Conservation (phyloP, 73 alveolate species). For the Paramecium tetraurelia region DNA sequence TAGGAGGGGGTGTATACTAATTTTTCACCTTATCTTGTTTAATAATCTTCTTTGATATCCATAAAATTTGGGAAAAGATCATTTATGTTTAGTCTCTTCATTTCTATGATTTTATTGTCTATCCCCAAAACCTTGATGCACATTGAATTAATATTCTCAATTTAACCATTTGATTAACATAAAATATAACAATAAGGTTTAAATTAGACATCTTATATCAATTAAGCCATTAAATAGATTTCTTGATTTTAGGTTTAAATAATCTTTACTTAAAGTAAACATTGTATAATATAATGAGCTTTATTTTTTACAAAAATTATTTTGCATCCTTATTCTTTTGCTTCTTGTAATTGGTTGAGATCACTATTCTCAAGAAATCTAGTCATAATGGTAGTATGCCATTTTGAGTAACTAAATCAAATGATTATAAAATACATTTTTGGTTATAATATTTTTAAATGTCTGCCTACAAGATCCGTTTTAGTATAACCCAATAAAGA, state of each 20-base stretch:
- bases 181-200: not conserved
- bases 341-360: not conserved
- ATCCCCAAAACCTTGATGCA: constrained; percentile 14
- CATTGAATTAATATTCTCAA: constrained; percentile 22
- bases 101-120: not conserved
- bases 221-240: not conserved
- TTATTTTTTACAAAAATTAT: constrained; percentile 21
- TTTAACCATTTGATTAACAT: not conserved
- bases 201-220: not conserved
- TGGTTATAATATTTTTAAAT: constrained; percentile 25
- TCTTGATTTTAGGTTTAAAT: constrained; percentile 3
- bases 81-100: not conserved
- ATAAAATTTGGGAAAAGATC: constrained; percentile 20
- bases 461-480: constrained; percentile 40
- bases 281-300: constrained; percentile 26
- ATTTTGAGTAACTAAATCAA: not conserved
- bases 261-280: not conserved
- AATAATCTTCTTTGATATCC: not conserved
- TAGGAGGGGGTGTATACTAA: not conserved
- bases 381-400: not conserved
- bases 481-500: constrained; percentile 40
- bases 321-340: not conserved
- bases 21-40: not conserved
- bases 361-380: constrained; percentile 21
- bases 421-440: not conserved